Conservation (phyloP, 441 rosid species). For the Populus hybrid region DNA sequence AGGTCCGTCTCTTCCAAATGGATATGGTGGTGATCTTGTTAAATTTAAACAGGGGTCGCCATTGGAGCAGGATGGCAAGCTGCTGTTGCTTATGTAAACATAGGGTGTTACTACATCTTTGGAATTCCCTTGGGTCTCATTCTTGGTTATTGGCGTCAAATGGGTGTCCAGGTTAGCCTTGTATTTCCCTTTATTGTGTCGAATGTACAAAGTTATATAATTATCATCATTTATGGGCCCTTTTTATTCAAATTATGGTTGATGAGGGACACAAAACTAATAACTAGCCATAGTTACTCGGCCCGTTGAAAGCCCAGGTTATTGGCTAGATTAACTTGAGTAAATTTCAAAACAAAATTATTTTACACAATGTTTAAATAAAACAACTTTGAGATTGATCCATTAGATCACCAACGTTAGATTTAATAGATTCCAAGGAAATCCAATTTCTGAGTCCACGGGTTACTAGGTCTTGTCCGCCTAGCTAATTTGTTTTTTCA, state of each 20-base stretch:
- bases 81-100: conserved; percentile 46
- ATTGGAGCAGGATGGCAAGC: conserved; percentile 77
- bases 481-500: too few species aligned
- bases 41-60: conserved; percentile 43
- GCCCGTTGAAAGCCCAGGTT: too few species aligned
- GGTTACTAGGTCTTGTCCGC: too few species aligned
- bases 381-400: neutral
- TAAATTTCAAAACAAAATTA: too few species aligned
- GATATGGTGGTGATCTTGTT: neutral
- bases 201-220: neutral
- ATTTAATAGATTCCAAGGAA: too few species aligned
- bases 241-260: neutral
- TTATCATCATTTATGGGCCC: neutral
- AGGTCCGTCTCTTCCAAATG: neutral
- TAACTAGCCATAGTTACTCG: too few species aligned
- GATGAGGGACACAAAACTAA: neutral
- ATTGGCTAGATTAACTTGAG: too few species aligned
- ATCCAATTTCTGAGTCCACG: too few species aligned
- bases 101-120: conserved; percentile 50
- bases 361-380: too few species aligned
- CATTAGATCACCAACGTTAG: neutral
- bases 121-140: conserved; percentile 54
- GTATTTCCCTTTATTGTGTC: neutral
- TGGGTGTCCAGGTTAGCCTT: conserved; percentile 39
- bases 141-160: conserved; percentile 36